Evolutionary conservation across 2,329 filamentous ascomycete species (phyloP), one percentile per base, ranked within the genome.

Genomic region (Thielaviopsis punctulata): DNA sequence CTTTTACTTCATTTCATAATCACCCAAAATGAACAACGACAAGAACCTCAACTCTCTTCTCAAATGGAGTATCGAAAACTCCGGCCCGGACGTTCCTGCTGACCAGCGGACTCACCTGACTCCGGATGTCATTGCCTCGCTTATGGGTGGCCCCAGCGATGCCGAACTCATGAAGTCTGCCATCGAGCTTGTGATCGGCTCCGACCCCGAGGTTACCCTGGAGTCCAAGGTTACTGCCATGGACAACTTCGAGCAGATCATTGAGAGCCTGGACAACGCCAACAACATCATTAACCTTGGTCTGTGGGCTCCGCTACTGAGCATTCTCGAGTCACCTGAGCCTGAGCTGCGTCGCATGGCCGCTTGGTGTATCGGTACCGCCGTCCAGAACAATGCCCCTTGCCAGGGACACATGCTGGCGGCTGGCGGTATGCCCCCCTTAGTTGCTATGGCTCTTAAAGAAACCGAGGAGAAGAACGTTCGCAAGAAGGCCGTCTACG

Each of bases 181-280:
- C 57, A 94, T 98, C 80, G 74, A 75, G 24, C 79, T 84, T 53
- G 82, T 95, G 62, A 75, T 72, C 9, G 78, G 79, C 18, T 58
- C 69, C 1, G 72, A 76, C 59, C 69, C 79, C 8, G 74, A 82
- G 53, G 70, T 83, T 52, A 75, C 77, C 3, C 72, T 90, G 48
- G 82, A 87, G 44, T 78, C 86, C 67, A 87, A 86, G 65, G 68
- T 93, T 51, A 77, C 81, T 54, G 89, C 89, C 36, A 93, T 94
- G 67, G 89, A 95, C 75, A 95, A 95, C 69, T 84, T 95, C 57
- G 89, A 95, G 69, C 86, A 94, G 66, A 73, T 95, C 55, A 83
- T 95, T 61, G 88, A 95, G 71, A 80, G 78, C 57, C 79, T 96
- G 60, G 92, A 98, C 73, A 98, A 98, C 65, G 90, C 92, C 54